Base-by-base conservation (phyloP, 805 yeast species). In the Saturnispora sanitii region DNA sequence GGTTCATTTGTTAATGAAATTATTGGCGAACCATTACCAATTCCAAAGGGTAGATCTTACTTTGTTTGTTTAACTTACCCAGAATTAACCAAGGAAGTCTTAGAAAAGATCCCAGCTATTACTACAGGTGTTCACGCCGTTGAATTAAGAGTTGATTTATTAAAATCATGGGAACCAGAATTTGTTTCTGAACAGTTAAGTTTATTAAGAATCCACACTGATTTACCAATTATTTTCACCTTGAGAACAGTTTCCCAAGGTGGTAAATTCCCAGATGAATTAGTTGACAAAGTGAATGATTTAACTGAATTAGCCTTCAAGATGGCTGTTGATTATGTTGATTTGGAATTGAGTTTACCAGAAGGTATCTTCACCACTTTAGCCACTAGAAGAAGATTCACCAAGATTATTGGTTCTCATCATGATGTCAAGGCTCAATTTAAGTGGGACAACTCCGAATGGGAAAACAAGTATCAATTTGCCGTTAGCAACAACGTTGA, bases 201-300 rank as follows among this genome's bases (percentile, higher is more conserved):
- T 2, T 51, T 70, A 13, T 61, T 90, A 48, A 77, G 96, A 56
- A 70, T 71, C 55, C 68, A 69, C 36, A 68, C 82, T 13, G 62
- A 66, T 26, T 61, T 86, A 40, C 96, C 97, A 30, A 78, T 88
- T 33, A 71, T 90, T 40, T 84, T 75, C 64, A 86, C 95, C 2
- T 65, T 87, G 3, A 75, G 94, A 57, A 82, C 94, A 1, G 55
- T 64, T 48, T 64, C 77, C 3, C 95, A 87, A 62, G 96, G 96
- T 37, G 96, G 96, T 19, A 57, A 65, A 33, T 83, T 85, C 62
- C 82, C 82, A 1, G 85, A 82, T 53, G 64, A 64, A 7, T 75
- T 73, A 12, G 51, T 54, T 21, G 68, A 58, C 4, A 52, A 61
- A 17, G 70, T 84, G 43, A 70, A 66, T 45, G 56, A 61, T 13